These are phyloP conservation scores for Metarhizium guizhouense DNA, from an alignment of 2,329 filamentous ascomycete species.

Conservation along the genomic window DNA sequence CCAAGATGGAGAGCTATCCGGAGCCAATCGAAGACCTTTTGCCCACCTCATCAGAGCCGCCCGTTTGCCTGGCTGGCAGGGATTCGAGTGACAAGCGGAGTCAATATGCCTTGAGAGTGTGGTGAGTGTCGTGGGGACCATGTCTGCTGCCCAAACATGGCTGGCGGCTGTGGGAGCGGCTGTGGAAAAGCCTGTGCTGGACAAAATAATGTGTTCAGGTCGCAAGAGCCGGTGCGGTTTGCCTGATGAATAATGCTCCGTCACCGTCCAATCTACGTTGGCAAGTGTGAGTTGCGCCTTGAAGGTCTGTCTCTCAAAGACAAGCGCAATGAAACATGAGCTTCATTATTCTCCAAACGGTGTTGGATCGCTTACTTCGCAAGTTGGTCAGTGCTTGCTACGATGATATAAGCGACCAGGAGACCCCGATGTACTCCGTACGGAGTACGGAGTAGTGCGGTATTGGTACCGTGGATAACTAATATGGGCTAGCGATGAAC, in stretches of 20 bases:
- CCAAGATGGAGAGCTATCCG: not conserved
- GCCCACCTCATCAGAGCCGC: constrained; percentile 8
- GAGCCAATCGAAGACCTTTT: constrained; percentile 11
- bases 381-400: not conserved
- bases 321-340: not conserved
- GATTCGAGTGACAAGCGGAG: constrained; percentile 12
- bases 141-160: not conserved
- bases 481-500: not conserved
- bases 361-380: not conserved
- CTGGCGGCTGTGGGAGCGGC: not conserved
- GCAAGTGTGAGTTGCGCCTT: not conserved
- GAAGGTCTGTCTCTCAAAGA: not conserved
- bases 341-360: not conserved
- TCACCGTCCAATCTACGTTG: not conserved
- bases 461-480: too few relatives aligned
- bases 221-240: not conserved
- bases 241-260: not conserved
- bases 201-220: not conserved
- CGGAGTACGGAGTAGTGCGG: not conserved
- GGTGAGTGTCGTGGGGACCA: constrained; percentile 6
- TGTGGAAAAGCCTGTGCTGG: not conserved
- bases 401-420: not conserved
- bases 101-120: constrained; percentile 1
- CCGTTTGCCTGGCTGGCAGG: constrained; percentile 13
- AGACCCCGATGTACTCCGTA: not conserved